Evolutionary conservation across 2,329 filamentous ascomycete species (phyloP), one percentile per base, ranked within the genome.

Genomic region (Bipolaris oryzae): DNA sequence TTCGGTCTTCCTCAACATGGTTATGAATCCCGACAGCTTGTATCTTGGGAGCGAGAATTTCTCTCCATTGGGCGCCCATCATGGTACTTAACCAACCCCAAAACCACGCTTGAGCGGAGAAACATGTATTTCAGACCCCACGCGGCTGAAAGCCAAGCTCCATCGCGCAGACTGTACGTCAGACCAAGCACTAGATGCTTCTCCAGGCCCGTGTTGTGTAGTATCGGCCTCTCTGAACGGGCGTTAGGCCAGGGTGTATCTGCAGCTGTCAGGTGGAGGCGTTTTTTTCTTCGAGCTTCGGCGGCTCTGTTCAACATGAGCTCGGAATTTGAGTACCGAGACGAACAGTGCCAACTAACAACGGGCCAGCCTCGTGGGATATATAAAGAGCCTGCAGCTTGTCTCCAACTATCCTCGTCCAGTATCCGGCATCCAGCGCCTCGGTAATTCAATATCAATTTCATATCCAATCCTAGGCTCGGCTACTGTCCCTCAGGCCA

Each of bases 351-450:
- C 34, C 33, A 16, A 21, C 18, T 53, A 23, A 33, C 18, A 18
- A 38, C 23, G 38, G 31, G 18, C 5, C 21, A 25, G 21, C 31
- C 28, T 37, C 13, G 37, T 47, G 33, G 42, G 21, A 55, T 71
- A 55, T 71, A 70, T 70, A 70, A 70, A 66, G 51, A 61, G 56
- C 18, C 55, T 34, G 45, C 50, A 50, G 15, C 20, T 43, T 23
- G 43, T 55, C 50, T 64, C 55, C 58, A 62, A 50, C 43, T 46
- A 33, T 38, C 21, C 20, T n/a, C 37, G 50, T 33, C 42, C 38
- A 52, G 42, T 55, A 68, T 64, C 66, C 66, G 67, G 64, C 57
- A 68, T 64, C 66, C 66, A 70, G 64, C 57, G 55, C 61, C 61
- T 63, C 58, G 61, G 64, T 55, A 58, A 48, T 54, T 37, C 46